Base-by-base conservation (phyloP, 164 flowering plant genomes). In the Litsea cubeba region DNA sequence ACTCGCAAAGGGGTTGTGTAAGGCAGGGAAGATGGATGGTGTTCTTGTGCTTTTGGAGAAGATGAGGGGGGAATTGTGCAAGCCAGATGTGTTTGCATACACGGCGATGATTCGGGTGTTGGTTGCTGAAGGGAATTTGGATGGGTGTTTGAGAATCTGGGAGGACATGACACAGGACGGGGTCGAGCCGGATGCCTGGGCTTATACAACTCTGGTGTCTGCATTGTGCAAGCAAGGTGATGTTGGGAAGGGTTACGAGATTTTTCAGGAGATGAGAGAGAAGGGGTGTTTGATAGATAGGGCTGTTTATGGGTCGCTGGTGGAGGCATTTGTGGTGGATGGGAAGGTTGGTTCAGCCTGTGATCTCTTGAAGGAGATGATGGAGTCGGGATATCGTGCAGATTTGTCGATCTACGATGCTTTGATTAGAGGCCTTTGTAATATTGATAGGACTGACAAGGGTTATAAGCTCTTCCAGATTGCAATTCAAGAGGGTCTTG, bases 31-130 rank as follows among this genome's bases (percentile, higher is more conserved):
- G 75, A 76, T 92, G 7, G 87, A 86, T 73, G 92, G 90, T 78
- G 88, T 83, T 74, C 69, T 87, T 70, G 84, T 82, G 77, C 75
- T 94, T 75, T 82, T 96, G 82, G 82, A 70, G 20, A 77, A 73
- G 62, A 96, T 96, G 99, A 89, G 95, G 83, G 69, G 25, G 28
- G 85, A 82, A 68, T 79, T 87, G 81, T 89, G 92, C 81, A 88
- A 84, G 74, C 99, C 99, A 0, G 98, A 96, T 84, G 94, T 96
- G 58, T 96, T 93, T 81, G 97, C 99, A 0, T 96, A 96, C 67
- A 93, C 98, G 0, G 99, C 99, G 10, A 87, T 96, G 93, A 73
- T 96, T 12, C 81, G 82, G 81, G 79, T 85, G 18, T 75, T 95
- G 85, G 83, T 40, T 6, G 46, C 46, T 0, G 84, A 81, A 72